A percentile compares a stretch with the other conserved stretches of the same genome.
These are phyloP conservation scores for Diphasiastrum complanatum DNA, from an alignment of 83 land plant genomes.

Conservation along the genomic window DNA sequence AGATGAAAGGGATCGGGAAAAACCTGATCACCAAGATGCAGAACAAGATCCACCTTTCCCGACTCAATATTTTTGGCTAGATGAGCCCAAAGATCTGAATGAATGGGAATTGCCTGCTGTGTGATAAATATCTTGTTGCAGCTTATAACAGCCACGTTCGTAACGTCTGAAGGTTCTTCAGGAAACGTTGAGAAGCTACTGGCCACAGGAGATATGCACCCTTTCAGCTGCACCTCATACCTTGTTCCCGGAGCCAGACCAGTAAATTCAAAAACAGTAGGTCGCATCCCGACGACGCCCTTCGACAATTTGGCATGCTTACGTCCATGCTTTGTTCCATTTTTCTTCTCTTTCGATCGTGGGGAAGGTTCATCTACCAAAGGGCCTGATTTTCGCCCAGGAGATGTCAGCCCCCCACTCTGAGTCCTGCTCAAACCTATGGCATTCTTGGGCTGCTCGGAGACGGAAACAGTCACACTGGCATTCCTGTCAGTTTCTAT, in stretches of 20 bases:
- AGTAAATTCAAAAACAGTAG: constrained; percentile 33
- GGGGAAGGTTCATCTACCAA: not conserved
- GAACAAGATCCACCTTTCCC: constrained; percentile 30
- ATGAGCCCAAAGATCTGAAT: constrained; percentile 41
- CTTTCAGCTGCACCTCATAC: constrained; percentile 28
- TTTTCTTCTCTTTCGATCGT: not conserved
- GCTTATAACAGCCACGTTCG: constrained; percentile 35
- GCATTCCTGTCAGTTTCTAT: constrained; percentile 25
- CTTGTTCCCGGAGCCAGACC: constrained; percentile 26
- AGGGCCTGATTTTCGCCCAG: no score
- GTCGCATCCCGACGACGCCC: constrained; percentile 21
- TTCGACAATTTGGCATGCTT: constrained; percentile 9
- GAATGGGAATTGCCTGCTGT: constrained; percentile 27
- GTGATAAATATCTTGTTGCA: constrained; percentile 51
- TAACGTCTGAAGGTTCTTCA: constrained; percentile 16
- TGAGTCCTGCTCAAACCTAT: not conserved
- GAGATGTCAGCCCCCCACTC: not conserved
- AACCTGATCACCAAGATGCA: constrained; percentile 54
- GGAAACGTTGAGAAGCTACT: constrained; percentile 43
- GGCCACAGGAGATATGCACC: constrained; percentile 6
- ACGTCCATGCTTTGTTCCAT: not conserved
- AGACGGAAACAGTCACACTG: constrained; percentile 10
- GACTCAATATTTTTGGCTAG: constrained; percentile 33
- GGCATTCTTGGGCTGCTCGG: constrained; percentile 4
- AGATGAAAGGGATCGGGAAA: not conserved